A percentile compares a stretch with the other conserved stretches of the same genome.
phyloP scores from a whole-genome alignment of 2,329 filamentous ascomycete genomes.

The Madurella mycetomatis region DNA sequence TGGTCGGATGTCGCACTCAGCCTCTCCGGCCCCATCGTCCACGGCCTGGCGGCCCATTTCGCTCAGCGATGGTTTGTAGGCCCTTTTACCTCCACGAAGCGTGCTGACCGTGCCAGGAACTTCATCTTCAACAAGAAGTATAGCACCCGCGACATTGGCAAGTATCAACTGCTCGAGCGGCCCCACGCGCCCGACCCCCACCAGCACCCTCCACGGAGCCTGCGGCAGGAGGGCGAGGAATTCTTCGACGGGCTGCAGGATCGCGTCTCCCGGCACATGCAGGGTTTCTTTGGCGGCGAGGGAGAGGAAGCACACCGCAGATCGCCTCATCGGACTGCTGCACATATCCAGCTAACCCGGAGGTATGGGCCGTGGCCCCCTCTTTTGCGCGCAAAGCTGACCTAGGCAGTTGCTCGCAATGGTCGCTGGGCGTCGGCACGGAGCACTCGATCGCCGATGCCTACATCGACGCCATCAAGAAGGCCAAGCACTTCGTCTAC shows the following conservation, averaged over 20 bases:
- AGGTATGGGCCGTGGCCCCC: conserved; percentile 34
- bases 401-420: conserved; percentile 40
- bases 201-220: conserved; percentile 21
- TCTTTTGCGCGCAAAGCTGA: not conserved
- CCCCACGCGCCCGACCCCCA: conserved; percentile 20
- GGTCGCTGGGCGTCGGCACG: conserved; percentile 48
- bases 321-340: conserved; percentile 24
- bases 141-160: conserved; percentile 43
- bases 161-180: conserved; percentile 37
- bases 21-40: conserved; percentile 67
- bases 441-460: conserved; percentile 83
- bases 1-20: conserved; percentile 86
- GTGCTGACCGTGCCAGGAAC: conserved; percentile 49
- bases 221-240: conserved; percentile 26
- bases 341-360: conserved; percentile 48
- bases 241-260: conserved; percentile 29
- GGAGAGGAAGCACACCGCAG: conserved; percentile 20
- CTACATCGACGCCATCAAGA: conserved; percentile 67
- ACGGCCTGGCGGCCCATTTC: conserved; percentile 74
- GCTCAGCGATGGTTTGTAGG: conserved; percentile 65
- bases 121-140: conserved; percentile 87
- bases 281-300: conserved; percentile 36
- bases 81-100: not conserved
- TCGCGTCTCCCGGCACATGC: conserved; percentile 38
- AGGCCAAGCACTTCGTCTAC: conserved; percentile 69